Evolutionary conservation across 1,284 basidiomycete genomes (phyloP).

Genomic region (Trichosporon sp.): DNA sequence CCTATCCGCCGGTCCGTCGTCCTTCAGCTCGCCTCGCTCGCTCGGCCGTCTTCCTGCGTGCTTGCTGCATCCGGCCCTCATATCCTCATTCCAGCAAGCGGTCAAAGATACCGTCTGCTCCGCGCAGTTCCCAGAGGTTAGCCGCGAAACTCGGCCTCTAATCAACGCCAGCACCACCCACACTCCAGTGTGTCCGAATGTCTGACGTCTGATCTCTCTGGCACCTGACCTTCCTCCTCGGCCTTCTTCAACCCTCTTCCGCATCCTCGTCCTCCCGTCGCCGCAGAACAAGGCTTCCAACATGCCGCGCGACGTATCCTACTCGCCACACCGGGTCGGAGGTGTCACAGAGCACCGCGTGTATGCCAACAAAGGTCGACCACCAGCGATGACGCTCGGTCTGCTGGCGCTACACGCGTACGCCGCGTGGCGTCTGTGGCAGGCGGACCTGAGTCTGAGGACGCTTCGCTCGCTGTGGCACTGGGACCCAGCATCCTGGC

Average conservation of each 20-base stretch:
- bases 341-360: conserved; percentile 6
- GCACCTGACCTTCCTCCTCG: background rate
- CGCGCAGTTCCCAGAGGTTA: too few species aligned
- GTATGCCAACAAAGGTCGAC: background rate
- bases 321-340: background rate
- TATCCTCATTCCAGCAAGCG: background rate
- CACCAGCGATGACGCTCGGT: background rate
- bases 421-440: conserved; percentile 1
- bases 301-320: background rate
- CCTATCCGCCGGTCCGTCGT: background rate
- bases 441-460: background rate
- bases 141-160: background rate
- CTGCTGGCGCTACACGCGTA: background rate
- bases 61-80: background rate
- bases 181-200: too few species aligned
- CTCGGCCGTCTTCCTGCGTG: background rate
- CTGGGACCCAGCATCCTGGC: background rate
- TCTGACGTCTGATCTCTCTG: background rate
- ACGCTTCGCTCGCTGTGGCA: background rate
- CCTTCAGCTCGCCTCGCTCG: background rate
- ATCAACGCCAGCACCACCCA: background rate
- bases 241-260: background rate
- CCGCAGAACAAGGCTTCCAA: background rate
- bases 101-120: background rate
- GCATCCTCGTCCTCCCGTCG: background rate